Evolutionary conservation across 2,329 filamentous ascomycete genomes (phyloP).

Genomic region (Chrysoporthe cubensis): DNA sequence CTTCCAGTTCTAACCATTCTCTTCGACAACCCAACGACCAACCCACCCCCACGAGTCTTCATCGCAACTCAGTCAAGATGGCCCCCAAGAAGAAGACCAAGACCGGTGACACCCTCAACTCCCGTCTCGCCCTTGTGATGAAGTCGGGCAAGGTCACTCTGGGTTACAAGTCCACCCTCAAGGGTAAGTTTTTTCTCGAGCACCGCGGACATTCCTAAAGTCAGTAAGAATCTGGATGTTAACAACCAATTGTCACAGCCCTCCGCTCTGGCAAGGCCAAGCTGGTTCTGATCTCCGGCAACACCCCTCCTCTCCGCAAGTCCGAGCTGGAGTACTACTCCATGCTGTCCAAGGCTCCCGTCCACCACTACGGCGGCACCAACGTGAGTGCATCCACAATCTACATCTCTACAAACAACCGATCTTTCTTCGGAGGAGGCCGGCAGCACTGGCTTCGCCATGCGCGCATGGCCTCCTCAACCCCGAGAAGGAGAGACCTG

Average conservation of each 20-base stretch:
- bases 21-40: constrained; percentile 30
- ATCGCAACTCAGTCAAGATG: constrained; percentile 59
- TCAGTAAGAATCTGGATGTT: constrained; percentile 36
- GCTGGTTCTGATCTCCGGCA: constrained; percentile 88
- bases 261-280: constrained; percentile 97
- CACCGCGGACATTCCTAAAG: neutral
- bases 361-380: constrained; percentile 98
- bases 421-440: constrained; percentile 27
- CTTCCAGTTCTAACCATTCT: neutral
- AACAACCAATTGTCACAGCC: constrained; percentile 66
- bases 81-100: constrained; percentile 76
- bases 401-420: constrained; percentile 13
- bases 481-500: constrained; percentile 89
- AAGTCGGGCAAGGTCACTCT: constrained; percentile 80
- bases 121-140: constrained; percentile 65
- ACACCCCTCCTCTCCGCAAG: constrained; percentile 98
- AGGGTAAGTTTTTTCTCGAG: constrained; percentile 27
- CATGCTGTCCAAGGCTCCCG: constrained; percentile 90
- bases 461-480: constrained; percentile 33
- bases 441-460: neutral
- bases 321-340: constrained; percentile 94
- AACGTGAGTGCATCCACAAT: constrained; percentile 82
- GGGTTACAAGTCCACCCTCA: constrained; percentile 79
- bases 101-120: constrained; percentile 77
- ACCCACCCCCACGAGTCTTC: constrained; percentile 24